Evolutionary conservation across 164 flowering plant genomes (phyloP), one percentile per base, ranked within the genome.

Genomic region (Cinnamomum chago): DNA sequence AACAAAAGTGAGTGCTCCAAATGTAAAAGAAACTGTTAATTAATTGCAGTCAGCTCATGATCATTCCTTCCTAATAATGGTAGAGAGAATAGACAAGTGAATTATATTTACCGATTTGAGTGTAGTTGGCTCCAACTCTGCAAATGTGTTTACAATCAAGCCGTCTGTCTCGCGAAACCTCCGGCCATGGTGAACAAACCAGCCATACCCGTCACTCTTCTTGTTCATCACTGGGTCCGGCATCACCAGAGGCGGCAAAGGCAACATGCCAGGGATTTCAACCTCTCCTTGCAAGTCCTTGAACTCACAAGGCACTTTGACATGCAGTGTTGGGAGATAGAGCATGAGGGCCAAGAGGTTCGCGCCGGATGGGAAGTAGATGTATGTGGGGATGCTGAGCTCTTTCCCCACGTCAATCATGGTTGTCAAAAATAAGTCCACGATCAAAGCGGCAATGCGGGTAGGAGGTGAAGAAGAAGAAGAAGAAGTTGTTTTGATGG

Each of bases 331-430:
- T 11, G 35, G 17, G 22, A 55, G 58, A n/a, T 13, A 72, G 72
- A 9, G 77, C 67, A 13, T 72, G 67, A 33, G 52, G 58, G 58
- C 33, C 15, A 55, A 23, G 70, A 35, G 77, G 73, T 25, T 40
- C 2, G 60, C 68, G 62, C 22, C 7, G 33, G 3, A 40, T 40
- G 47, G 47, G 75, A 81, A 82, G 82, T 65, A 82, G n/a, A 84
- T 5, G 73, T 82, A 88, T 2, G 82, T 72, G 3, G 86, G 83
- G 47, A 85, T 35, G 13, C 72, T 73, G 11, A 86, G 65, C 17
- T 86, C 86, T 3, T 47, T 52, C 0, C 82, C 86, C 0, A 88
- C 78, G 12, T 82, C 88, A 13, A 78, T 79, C 82, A 84, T 69
- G 20, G 81, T 27, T 3, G 80, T 70, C 33, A 76, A 82, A 62